Conservation (phyloP, 2,329 filamentous ascomycete genomes). For the Pseudogymnoascus sp. region DNA sequence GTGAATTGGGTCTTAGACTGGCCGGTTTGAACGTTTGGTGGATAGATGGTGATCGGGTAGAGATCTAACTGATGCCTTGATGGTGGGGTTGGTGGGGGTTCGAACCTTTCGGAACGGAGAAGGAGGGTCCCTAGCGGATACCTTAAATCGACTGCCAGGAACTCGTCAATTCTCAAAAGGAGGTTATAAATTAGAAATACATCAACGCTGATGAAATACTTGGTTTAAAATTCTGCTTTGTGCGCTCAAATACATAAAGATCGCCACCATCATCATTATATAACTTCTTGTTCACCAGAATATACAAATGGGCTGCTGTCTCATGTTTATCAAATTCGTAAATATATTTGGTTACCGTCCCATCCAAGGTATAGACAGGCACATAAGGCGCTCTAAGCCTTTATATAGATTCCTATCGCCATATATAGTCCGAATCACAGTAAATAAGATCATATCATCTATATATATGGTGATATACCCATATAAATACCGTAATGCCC, state of each 20-base stretch:
- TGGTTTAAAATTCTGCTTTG: neutral
- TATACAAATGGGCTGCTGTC: neutral
- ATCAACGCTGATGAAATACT: neutral
- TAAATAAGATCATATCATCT: neutral
- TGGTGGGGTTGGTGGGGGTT: neutral
- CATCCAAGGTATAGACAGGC: neutral
- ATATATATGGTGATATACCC: neutral
- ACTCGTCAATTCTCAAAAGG: neutral
- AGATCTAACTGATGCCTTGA: neutral
- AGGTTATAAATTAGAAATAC: neutral
- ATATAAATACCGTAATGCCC: neutral
- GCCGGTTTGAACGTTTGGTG: neutral
- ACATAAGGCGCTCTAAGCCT: neutral
- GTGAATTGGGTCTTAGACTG: neutral
- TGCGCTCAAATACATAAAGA: neutral
- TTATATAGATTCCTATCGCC: neutral
- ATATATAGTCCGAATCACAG: neutral
- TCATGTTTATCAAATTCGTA: neutral
- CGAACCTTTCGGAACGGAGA: neutral
- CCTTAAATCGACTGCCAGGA: neutral
- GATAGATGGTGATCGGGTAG: neutral
- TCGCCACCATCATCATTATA: neutral
- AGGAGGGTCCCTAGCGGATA: neutral
- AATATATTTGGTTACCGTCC: neutral
- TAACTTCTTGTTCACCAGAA: neutral